Evolutionary conservation across 176 grass and related monocot genomes (phyloP).

Genomic region (Paspalum notatum): DNA sequence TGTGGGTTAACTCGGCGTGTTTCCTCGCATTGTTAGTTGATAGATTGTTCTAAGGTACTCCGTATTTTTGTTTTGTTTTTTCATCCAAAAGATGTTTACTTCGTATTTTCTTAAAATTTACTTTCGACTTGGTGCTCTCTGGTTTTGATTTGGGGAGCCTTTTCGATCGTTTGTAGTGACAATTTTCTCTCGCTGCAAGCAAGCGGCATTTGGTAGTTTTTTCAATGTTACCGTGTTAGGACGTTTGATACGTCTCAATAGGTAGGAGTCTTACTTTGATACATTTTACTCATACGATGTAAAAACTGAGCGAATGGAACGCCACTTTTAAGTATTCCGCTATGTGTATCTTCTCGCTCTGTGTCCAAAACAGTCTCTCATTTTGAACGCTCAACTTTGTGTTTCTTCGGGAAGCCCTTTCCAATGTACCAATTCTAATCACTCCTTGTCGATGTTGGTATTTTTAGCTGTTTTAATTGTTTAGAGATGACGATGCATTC

Average conservation of each 20-base stretch:
- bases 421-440: background rate
- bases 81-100: background rate
- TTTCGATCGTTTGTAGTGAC: background rate
- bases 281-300: background rate
- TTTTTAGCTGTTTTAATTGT: constrained; percentile 13
- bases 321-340: background rate
- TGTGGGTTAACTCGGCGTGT: background rate
- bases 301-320: background rate
- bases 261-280: no score
- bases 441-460: background rate
- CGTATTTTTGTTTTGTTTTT: background rate
- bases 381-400: constrained; percentile 21
- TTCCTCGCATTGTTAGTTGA: background rate
- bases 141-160: constrained; percentile 21
- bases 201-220: background rate
- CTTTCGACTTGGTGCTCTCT: constrained; percentile 9
- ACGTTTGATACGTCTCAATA: background rate
- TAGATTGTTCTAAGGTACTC: background rate
- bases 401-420: constrained; percentile 17
- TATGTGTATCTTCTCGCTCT: background rate
- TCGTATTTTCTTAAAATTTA: background rate
- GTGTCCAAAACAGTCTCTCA: background rate
- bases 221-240: background rate
- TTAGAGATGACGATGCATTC: background rate
- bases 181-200: background rate